Base-by-base conservation (phyloP, 352 stramenopile species). In the Pythium phragmitis region DNA sequence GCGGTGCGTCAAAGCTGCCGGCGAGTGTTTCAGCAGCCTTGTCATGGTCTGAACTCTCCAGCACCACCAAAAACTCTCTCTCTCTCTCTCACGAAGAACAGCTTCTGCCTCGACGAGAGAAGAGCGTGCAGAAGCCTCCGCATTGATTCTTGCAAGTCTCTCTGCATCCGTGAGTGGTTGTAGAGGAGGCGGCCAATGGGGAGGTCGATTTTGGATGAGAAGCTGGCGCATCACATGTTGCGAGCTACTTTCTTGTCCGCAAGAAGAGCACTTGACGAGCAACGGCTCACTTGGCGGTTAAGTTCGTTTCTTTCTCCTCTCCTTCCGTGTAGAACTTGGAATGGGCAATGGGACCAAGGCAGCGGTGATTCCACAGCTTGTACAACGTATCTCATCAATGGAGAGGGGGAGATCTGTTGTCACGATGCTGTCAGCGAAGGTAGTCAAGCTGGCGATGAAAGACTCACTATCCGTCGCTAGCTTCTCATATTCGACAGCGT, bases 141-240 rank as follows among this genome's bases (percentile, higher is more conserved):
- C 16, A 33, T 28, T 12, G 14, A 57, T 19, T 45, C 23, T 46
- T 11, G 23, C 13, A 26, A 2, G 37, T 21, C 17, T 39, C 43
- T 60, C 60, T 16, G 7, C 7, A 11, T 26, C n/a, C 11, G 30
- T 52, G 4, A 61, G 23, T 39, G 39, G 42, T 47, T n/a, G n/a
- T 2, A 68, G 13, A 12, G 53, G 62, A 19, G 62, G 62, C 6
- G 62, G 62, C 53, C 53, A 68, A 17, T 68, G 54, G 4, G 62
- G 62, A 3, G 62, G 62, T 9, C 54, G 62, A 33, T 37, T 7
- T 13, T 63, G 42, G 7, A 54, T n/a, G 1, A 59, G 6, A 16
- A 23, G 5, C 26, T 53, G 45, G 4, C 62, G 53, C 2, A 68
- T 21, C 9, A 68, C 1, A 28, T 68, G 62, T 19, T 68, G 62